Base-by-base conservation (phyloP, 768 basidiomycete genomes). In the Leccinum rimulosum region DNA sequence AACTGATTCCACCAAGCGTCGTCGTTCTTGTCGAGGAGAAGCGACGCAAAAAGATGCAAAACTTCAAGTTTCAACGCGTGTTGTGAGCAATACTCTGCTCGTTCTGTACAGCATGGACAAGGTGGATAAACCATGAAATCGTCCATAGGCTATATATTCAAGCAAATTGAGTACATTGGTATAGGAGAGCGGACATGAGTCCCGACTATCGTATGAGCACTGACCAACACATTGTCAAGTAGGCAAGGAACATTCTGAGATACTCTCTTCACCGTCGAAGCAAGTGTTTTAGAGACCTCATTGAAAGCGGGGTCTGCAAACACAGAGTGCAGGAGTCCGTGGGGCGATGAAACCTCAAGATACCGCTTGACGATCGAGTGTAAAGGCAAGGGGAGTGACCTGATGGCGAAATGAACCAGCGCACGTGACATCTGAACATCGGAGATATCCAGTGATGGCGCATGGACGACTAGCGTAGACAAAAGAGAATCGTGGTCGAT, bases 401-500 rank as follows among this genome's bases (percentile, higher is more conserved):
- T 69, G 50, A 73, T 27, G 28, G 64, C 64, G 50, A 74, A 73
- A 35, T 71, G 38, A 35, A 73, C 60, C 35, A 70, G 66, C 3
- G 73, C 66, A n/a, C 31, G 58, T 5, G 70, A 55, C 22, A 35
- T 56, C 22, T 56, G 61, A 22, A 12, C 25, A 55, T 63, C 50
- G 15, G 56, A 38, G 38, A 31, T 33, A 14, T 57, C 25, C 55
- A 79, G 58, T 40, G 78, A 66, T 22, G 77, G 75, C 4, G 72
- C 70, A 45, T 77, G 74, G 62, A 80, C 75, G n/a, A 78, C 57
- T 31, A 83, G 59, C 51, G 69, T 71, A 6, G 80, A 80, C 38
- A 81, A 73, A 2, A 68, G 65, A 35, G 81, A 80, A 59, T 85
- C 76, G 61, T 86, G 80, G 66, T 82, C 79, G 14, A 85, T 68